Percentiles rank a stretch among this genome's conserved stretches.
These are phyloP conservation scores for Lathyrus tuberosus DNA, from an alignment of 306 rosid species.

Conservation along the genomic window DNA sequence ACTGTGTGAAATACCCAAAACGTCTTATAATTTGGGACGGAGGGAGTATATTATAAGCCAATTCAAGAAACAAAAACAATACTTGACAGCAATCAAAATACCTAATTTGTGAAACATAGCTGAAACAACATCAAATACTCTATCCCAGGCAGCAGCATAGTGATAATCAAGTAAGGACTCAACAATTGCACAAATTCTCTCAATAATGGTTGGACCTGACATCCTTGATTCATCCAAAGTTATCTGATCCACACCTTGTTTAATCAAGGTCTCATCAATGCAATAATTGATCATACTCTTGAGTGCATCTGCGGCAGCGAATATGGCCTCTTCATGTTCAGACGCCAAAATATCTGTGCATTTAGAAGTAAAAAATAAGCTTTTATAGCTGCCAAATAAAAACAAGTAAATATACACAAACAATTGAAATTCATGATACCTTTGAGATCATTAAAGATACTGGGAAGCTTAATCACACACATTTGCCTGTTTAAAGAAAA, in stretches of 20 bases:
- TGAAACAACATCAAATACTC: slow-evolving; percentile 71
- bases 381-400: slow-evolving; percentile 17
- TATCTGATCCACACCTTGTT: slow-evolving; percentile 78
- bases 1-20: too few relatives aligned
- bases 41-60: background rate
- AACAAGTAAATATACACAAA: slow-evolving; percentile 5
- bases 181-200: slow-evolving; percentile 68
- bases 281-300: slow-evolving; percentile 69
- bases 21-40: too few relatives aligned
- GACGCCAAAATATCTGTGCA: slow-evolving; percentile 81
- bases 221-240: slow-evolving; percentile 50
- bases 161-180: slow-evolving; percentile 82
- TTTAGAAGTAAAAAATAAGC: slow-evolving; percentile 21
- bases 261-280: slow-evolving; percentile 72
- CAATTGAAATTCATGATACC: slow-evolving; percentile 46
- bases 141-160: slow-evolving; percentile 69
- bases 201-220: slow-evolving; percentile 79
- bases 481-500: slow-evolving; percentile 61
- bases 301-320: slow-evolving; percentile 62
- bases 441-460: slow-evolving; percentile 69
- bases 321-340: slow-evolving; percentile 83
- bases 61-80: slow-evolving; percentile 10
- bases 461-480: slow-evolving; percentile 74
- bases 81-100: slow-evolving; percentile 36
- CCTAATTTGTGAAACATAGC: slow-evolving; percentile 81